Evolutionary conservation across 331 rosid species (phyloP), one percentile per base, ranked within the genome.

Genomic region (Quercus tomentella): DNA sequence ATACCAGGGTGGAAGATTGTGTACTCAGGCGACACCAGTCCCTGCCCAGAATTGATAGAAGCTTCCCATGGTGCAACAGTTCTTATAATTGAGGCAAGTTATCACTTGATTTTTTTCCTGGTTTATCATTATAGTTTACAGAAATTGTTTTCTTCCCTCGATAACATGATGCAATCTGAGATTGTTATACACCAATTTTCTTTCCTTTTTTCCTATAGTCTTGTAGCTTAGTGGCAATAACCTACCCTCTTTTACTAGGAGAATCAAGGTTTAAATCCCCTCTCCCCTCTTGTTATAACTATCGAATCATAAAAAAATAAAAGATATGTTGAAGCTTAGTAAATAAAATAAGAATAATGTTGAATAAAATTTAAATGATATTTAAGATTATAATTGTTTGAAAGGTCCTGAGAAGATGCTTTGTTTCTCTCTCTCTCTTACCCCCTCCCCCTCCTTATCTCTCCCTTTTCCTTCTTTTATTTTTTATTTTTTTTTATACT

Each of bases 1-100:
- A 95, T 95, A 78, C 99, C 98, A 1, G 99, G 98, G 69, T 95
- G 99, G 99, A 95, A 95, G 87, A 73, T 91, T 82, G 97, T 88
- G 63, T 95, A 91, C 81, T 95, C 96, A 5, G 98, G 99, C 35
- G 99, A 95, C 88, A 95, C 99, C 35, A 88, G 97, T 76, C 98
- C 99, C 65, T 93, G 97, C 79, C 89, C 87, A 0, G 94, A 86
- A 70, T 85, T 93, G 81, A 80, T 79, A 51, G 85, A 90, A 89
- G 99, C 97, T 71, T 84, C 98, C 82, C 89, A 54, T 23, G 96
- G 83, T 70, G 96, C 99, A 26, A 95, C 99, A 4, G 83, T 93
- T 82, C 98, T 93, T 77, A 91, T 95, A 77, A 98, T 93, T 0
- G 99, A 95, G 99, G 99, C 56, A 83, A 90, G 89, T 84, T 63